Evolutionary conservation across 2,329 filamentous ascomycete species (phyloP), one percentile per base, ranked within the genome.

Genomic region (Tetracladium maxilliforme): DNA sequence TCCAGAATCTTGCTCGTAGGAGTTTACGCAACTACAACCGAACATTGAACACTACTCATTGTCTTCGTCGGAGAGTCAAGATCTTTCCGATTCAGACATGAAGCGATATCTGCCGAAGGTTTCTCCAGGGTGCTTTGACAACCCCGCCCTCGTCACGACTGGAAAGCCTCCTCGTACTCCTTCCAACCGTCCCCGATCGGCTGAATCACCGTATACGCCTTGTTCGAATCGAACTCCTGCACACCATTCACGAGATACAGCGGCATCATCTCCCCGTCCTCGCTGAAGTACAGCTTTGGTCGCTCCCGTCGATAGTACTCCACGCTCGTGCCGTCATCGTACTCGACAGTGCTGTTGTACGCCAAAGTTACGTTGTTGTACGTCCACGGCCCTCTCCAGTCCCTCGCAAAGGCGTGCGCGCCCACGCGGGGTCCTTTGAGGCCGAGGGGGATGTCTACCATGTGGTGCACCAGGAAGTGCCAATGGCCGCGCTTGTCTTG

Each of bases 261-360:
- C 3, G 59, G 58, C 10, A 45, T 56, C 44, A 58, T 44, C n/a
- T 48, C 28, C 0, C 52, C 51, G 29, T 63, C 58, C 2, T 49
- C 40, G 28, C 55, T 60, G 11, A 63, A 61, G 25, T 53, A 58
- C 5, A 64, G 23, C 43, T 62, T 59, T 1, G 59, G 56, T 3
- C 60, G 40, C 33, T 64, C 59, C 9, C 59, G 38, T 3, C 60
- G 44, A 25, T 54, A 53, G 18, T 52, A 57, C 4, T 47, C 41
- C 21, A 45, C 42, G 14, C 31, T 38, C 0, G 41, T 41, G 0
- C 58, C 58, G 32, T 64, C 58, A 0, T 48, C 50, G 25, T 53
- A 57, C 14, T 28, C 20, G 17, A 32, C 23, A 6, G 19, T 25
- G 3, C 31, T 28, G 22, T 28, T 47, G 26, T 42, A 49, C 13